Conservation (phyloP, 768 basidiomycete genomes). For the Sporobolomyces pararoseus region DNA sequence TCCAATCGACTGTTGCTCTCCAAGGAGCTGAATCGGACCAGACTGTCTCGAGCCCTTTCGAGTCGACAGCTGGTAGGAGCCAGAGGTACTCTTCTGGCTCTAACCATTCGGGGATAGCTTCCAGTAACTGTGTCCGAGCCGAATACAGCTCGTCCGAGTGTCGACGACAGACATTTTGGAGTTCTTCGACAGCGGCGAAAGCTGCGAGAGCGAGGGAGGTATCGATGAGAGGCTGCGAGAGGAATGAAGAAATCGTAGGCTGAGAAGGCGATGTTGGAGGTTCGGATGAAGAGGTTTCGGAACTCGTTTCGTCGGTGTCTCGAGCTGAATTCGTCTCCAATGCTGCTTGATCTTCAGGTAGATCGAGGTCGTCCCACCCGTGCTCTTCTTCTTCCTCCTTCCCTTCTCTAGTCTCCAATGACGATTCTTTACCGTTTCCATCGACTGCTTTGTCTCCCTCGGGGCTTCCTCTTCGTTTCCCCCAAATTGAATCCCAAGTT, state of each 20-base stretch:
- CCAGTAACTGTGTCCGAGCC: constrained; percentile 65
- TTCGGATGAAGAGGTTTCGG: background rate
- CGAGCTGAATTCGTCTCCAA: too few relatives aligned
- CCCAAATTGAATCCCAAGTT: constrained; percentile 37
- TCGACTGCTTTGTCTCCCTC: constrained; percentile 50
- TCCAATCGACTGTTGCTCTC: constrained; percentile 16
- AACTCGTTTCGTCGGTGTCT: constrained; percentile 23
- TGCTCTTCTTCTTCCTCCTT: constrained; percentile 38
- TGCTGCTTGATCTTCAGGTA: background rate
- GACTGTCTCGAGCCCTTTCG: constrained; percentile 54
- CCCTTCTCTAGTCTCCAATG: constrained; percentile 39
- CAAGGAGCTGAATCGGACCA: constrained; percentile 23
- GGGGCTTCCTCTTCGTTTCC: constrained; percentile 55
- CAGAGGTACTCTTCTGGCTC: constrained; percentile 62
- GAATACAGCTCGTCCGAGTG: constrained; percentile 65
- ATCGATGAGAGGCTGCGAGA: constrained; percentile 59
- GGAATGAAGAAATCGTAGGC: constrained; percentile 60
- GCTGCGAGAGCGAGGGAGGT: constrained; percentile 67
- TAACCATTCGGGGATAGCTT: constrained; percentile 68
- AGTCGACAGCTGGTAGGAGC: constrained; percentile 64
- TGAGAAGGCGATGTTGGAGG: background rate
- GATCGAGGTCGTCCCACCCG: constrained; percentile 30
- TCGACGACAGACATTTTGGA: constrained; percentile 59
- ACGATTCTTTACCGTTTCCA: constrained; percentile 51
- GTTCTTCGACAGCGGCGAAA: constrained; percentile 58